Percentiles rank a stretch among this genome's conserved stretches.
phyloP scores from a whole-genome alignment of 2,329 filamentous ascomycete genomes.

The Colletotrichum sp. region DNA sequence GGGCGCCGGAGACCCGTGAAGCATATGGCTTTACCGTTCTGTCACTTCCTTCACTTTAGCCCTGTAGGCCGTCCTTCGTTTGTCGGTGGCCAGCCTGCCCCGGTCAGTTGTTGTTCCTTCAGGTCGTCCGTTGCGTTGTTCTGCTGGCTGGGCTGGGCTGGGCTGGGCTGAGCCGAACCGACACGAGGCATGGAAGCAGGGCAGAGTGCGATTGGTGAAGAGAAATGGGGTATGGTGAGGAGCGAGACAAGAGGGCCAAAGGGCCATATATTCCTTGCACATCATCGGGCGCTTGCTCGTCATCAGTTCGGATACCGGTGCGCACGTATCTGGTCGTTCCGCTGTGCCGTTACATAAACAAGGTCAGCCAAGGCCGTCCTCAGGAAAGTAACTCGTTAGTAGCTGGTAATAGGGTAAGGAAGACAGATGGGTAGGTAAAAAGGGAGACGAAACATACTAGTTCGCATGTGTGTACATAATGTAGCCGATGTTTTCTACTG shows the following conservation, averaged over 20 bases:
- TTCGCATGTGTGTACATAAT: not conserved
- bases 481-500: not conserved
- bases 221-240: not conserved
- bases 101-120: not conserved
- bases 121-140: not conserved
- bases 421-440: not conserved
- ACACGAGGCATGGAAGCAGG: slow-evolving; percentile 2
- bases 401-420: not conserved
- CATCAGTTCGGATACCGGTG: not conserved
- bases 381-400: not conserved
- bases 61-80: not conserved
- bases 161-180: not conserved
- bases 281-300: slow-evolving; percentile 1
- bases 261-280: slow-evolving; percentile 4
- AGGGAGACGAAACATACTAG: not conserved
- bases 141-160: not conserved
- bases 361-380: not conserved
- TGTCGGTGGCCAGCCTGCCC: not conserved
- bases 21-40: not conserved
- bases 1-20: not conserved
- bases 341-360: not conserved
- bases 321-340: not conserved
- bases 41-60: not conserved
- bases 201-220: not conserved
- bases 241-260: slow-evolving; percentile 3